Conservation (phyloP, 2,329 filamentous ascomycete genomes). For the Pestalotiopsis sp. region DNA sequence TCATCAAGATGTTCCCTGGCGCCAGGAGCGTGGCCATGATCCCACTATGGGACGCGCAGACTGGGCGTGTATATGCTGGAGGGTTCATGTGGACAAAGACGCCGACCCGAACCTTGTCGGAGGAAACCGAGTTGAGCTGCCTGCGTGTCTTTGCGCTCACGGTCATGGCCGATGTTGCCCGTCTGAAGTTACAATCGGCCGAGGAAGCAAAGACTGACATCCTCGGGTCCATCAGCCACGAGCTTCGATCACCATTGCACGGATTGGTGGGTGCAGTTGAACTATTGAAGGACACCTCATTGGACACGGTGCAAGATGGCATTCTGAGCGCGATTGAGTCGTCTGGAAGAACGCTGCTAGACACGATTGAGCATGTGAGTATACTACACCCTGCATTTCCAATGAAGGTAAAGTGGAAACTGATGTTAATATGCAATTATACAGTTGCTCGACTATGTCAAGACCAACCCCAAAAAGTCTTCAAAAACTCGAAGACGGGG, state of each 20-base stretch:
- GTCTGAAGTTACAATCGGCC: conserved; percentile 38
- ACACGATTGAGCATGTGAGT: conserved; percentile 5
- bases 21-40: conserved; percentile 49
- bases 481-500: conserved; percentile 9
- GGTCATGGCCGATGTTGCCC: conserved; percentile 59
- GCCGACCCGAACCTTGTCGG: conserved; percentile 43
- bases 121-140: conserved; percentile 50
- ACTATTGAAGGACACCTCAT: neutral
- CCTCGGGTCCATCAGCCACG: conserved; percentile 62
- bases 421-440: conserved; percentile 44
- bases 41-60: conserved; percentile 49
- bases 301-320: conserved; percentile 1
- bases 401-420: conserved; percentile 39
- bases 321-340: conserved; percentile 1
- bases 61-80: conserved; percentile 50
- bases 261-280: conserved; percentile 41
- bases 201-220: conserved; percentile 58
- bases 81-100: conserved; percentile 51
- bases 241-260: conserved; percentile 61
- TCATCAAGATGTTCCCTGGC: conserved; percentile 37
- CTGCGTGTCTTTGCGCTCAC: conserved; percentile 53
- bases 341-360: conserved; percentile 6
- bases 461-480: conserved; percentile 46
- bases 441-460: conserved; percentile 52
- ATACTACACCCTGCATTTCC: neutral